Base-by-base conservation (phyloP, 2,329 filamentous ascomycete genomes). In the Orbilia oligospora region DNA sequence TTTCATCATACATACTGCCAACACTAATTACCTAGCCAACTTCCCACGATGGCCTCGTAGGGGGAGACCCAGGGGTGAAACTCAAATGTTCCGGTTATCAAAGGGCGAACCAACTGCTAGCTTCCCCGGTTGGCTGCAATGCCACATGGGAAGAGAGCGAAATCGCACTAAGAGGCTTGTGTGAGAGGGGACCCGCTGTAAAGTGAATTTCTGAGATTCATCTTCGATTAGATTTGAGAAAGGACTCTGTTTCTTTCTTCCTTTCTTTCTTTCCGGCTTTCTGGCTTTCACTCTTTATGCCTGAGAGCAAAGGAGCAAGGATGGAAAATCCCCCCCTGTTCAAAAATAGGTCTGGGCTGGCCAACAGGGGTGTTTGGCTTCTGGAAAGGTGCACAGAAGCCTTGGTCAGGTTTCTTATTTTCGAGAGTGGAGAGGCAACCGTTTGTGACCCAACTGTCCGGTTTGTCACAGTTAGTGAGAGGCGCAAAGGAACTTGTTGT, bases 71-170 rank as follows among this genome's bases (percentile, higher is more conserved):
- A 71, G 67, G 73, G 73, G 73, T 67, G 67, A 67, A 76, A 66
- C 67, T 58, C 20, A 71, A 77, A 77, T 77, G 51, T 67, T 68
- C 73, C 73, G 73, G 75, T 36, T 69, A 78, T 72, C 68, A 78
- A 69, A 78, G 75, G 75, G 27, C 51, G 51, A 58, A 48, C 73
- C 73, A 71, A 77, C 73, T 71, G 67, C 49, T 67, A 72, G 68
- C 75, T 78, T 68, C 75, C 75, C 75, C 75, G 75, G 75, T 78
- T 72, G 68, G 75, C 68, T 78, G 75, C 75, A 78, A 78, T 51
- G 75, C 75, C 75, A 78, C 75, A 78, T 72, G 75, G 75, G 68
- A 61, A 46, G 44, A 56, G 51, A 66, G 38, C 63, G 55, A 75
- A 68, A 68, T 63, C 71, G 64, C 71, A 68, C 71, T 69, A 68